Evolutionary conservation across 108 stramenopile species (phyloP), one percentile per base, ranked within the genome.

Genomic region (Conticribra guillardii): DNA sequence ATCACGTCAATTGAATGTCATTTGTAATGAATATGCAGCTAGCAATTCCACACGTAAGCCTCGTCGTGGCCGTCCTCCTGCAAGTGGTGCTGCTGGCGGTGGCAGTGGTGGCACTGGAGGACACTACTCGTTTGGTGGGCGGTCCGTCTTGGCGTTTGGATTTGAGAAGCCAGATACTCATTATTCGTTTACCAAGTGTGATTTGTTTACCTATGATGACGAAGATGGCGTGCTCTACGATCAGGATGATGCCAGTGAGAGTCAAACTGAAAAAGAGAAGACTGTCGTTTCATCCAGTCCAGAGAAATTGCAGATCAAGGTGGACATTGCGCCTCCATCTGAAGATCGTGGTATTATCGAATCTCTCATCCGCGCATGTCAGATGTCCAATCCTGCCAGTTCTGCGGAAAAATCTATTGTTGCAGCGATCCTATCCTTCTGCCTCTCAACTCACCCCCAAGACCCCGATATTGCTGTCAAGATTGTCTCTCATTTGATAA

Each of bases 131-230:
- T 27, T 5, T 16, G 48, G 30, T 60, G 24, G 64, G 24, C 24
- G 16, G 4, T 18, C 59, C 48, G 11, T 34, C 5, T 37, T 45
- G 44, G 41, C 45, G 16, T 75, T 75, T 75, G 74, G 74, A 21
- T 62, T 75, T 3, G 74, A 75, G 26, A 75, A 75, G 66, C 74
- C 74, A 24, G 33, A 75, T 2, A 50, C 54, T 54, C 58, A 58
- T 27, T 75, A 75, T 54, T 75, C 63, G 24, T 41, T 32, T 23
- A 47, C 33, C 47, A 75, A 75, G 59, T 67, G 58, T 46, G 74
- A 75, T 48, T 56, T 75, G 29, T 57, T 75, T 54, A 75, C 74
- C 4, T 75, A 75, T n/a, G 74, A 75, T 60, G 54, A 60, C 53
- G 74, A 60, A 49, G 62, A 75, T 14, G 74, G 56, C 41, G 34